A percentile compares a stretch with the other conserved stretches of the same genome.
These are phyloP conservation scores for Populus hybrid DNA, from an alignment of 441 rosid genomes.

Conservation along the genomic window DNA sequence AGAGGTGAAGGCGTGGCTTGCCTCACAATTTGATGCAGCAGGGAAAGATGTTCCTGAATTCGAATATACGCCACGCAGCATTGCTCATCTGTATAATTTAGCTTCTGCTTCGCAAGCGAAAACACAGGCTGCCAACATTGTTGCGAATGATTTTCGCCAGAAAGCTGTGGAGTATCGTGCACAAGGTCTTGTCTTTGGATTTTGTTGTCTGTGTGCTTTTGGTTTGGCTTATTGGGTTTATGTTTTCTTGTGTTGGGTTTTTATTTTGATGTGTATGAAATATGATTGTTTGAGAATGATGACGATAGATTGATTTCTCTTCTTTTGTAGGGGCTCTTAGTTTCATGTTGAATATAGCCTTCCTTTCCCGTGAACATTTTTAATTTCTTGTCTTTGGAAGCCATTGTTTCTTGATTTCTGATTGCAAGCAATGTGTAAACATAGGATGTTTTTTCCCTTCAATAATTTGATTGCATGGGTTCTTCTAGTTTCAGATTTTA, in stretches of 20 bases:
- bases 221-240: not conserved
- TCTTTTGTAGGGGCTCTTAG: not conserved
- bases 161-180: slow-evolving; percentile 82
- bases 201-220: not conserved
- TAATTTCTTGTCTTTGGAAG: not conserved
- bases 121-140: slow-evolving; percentile 74
- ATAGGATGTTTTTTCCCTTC: not conserved
- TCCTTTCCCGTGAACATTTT: not conserved
- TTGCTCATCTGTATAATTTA: slow-evolving; percentile 64
- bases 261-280: not conserved
- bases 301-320: not conserved
- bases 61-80: slow-evolving; percentile 79
- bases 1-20: slow-evolving; percentile 80
- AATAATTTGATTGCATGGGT: not conserved
- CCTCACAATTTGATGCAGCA: slow-evolving; percentile 68
- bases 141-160: slow-evolving; percentile 82
- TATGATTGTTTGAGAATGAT: not conserved
- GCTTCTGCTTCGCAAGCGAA: slow-evolving; percentile 85
- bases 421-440: not conserved
- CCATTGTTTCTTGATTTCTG: not conserved
- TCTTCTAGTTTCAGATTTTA: not conserved
- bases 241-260: not conserved
- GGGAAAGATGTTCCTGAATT: slow-evolving; percentile 82
- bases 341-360: not conserved
- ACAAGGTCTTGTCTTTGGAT: slow-evolving; percentile 47